phyloP scores from a whole-genome alignment of 164 flowering plant genomes.

The Magnolia sinica region DNA sequence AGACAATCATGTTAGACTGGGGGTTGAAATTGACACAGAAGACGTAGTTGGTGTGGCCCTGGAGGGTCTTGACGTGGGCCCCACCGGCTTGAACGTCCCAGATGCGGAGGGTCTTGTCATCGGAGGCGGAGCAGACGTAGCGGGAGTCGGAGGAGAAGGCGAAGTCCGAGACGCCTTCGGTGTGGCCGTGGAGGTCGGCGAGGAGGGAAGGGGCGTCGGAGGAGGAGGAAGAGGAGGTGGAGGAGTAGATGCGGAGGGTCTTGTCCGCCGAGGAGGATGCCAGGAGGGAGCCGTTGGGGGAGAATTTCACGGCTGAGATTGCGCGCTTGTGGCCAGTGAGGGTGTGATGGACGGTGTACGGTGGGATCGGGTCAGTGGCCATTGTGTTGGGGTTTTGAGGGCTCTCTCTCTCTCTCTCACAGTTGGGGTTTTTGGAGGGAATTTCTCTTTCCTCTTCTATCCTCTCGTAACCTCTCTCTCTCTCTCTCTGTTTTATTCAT shows the following conservation, averaged over 20 bases:
- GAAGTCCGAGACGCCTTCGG: conserved; percentile 79
- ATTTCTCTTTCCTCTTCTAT: not conserved
- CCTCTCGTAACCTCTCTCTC: not conserved
- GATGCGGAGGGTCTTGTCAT: conserved; percentile 79
- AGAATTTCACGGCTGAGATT: conserved; percentile 88
- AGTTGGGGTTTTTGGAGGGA: not conserved
- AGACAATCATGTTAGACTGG: conserved; percentile 79
- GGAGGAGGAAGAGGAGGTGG: conserved; percentile 24
- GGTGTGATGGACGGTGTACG: conserved; percentile 63
- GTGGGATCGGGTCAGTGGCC: conserved; percentile 14
- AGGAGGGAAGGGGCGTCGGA: conserved; percentile 29
- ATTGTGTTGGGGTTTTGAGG: not conserved
- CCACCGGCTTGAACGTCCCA: conserved; percentile 64
- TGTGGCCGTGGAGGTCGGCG: conserved; percentile 61
- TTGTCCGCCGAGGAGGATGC: conserved; percentile 89
- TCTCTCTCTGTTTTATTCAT: not conserved
- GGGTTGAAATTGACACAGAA: conserved; percentile 89
- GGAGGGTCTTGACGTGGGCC: conserved; percentile 54
- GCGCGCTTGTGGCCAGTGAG: conserved; percentile 74
- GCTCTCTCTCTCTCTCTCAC: not conserved
- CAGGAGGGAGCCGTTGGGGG: conserved; percentile 70
- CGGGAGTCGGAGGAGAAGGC: conserved; percentile 86
- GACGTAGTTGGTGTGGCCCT: conserved; percentile 91
- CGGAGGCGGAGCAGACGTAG: conserved; percentile 78
- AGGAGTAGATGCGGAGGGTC: conserved; percentile 54